Evolutionary conservation across 345 rosid species (phyloP).

Genomic region (Lepidium sativum): DNA sequence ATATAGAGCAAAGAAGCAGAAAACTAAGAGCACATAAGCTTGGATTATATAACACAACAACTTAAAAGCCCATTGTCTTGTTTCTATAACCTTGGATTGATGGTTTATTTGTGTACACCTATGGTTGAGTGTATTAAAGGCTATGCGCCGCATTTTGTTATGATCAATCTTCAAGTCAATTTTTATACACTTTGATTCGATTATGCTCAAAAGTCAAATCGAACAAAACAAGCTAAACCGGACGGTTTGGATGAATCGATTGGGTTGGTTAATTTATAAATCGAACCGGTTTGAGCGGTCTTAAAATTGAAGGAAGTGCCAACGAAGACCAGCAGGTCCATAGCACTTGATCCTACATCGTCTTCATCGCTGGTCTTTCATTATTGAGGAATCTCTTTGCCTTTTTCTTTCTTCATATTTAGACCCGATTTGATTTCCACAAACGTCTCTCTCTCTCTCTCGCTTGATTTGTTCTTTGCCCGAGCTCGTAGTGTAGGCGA

Average conservation of each 20-base stretch:
- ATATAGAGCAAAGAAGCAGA: slow-evolving; percentile 40
- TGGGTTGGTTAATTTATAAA: neutral
- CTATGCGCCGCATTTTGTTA: neutral
- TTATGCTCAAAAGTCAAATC: neutral
- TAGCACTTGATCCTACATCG: slow-evolving; percentile 17
- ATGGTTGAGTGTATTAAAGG: neutral
- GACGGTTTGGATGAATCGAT: neutral
- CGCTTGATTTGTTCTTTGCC: neutral
- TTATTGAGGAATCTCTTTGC: slow-evolving; percentile 18
- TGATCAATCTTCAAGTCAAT: neutral
- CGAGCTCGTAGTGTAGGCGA: neutral
- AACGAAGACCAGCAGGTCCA: slow-evolving; percentile 26
- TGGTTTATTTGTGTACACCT: neutral
- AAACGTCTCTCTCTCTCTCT: neutral
- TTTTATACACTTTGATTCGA: neutral
- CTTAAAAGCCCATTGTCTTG: neutral
- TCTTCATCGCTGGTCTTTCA: slow-evolving; percentile 30
- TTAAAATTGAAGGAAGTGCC: slow-evolving; percentile 32
- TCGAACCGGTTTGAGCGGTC: slow-evolving; percentile 10
- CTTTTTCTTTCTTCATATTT: neutral
- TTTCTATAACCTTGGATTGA: neutral
- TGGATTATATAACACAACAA: neutral
- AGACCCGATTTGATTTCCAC: neutral
- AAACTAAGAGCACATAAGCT: slow-evolving; percentile 24
- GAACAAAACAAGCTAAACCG: neutral